Evolutionary conservation across 257 asterid genomes (phyloP), one percentile per base, ranked within the genome.

Genomic region (Ligustrum vulgare): DNA sequence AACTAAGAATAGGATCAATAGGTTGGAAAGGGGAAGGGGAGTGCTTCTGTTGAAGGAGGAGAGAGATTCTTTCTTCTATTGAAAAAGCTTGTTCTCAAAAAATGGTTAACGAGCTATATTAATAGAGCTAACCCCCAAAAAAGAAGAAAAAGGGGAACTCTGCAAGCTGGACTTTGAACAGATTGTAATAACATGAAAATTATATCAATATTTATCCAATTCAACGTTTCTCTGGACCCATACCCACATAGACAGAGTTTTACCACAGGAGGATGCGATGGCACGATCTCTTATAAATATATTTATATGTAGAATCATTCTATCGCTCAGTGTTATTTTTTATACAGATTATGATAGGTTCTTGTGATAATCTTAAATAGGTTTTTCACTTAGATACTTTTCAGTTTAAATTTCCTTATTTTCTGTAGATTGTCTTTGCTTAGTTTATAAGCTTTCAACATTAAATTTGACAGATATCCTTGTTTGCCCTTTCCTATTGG

Each of bases 401-500:
- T 23, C 25, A 63, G 34, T 72, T 28, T 36, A 54, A 23, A 12
- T 68, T 60, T 60, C 13, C 20, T 64, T 74, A 34, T 75, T 63
- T 73, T 56, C 43, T 67, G 43, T 76, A 10, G 36, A 10, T 67
- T 75, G 51, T 80, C 80, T 34, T 78, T 82, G 81, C 84, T 84
- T 82, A 80, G 71, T 75, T 86, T 78, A 76, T 74, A 79, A 86
- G 84, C 80, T 78, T 82, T 83, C 85, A 84, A 80, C 82, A 78
- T 77, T 81, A 22, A 80, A 81, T 76, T 79, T 91, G 91, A 73
- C 93, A 92, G 97, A 88, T 95, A 83, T 95, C 99, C 72, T 84
- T 94, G 87, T 84, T 92, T 72, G 96, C 93, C 45, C 96, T 94
- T 49, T 89, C 97, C 3, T 94, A 89, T 80, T 94, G 99, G 99